Conservation (phyloP, 148 eudicot species). For the Rhododendron ovatum region DNA sequence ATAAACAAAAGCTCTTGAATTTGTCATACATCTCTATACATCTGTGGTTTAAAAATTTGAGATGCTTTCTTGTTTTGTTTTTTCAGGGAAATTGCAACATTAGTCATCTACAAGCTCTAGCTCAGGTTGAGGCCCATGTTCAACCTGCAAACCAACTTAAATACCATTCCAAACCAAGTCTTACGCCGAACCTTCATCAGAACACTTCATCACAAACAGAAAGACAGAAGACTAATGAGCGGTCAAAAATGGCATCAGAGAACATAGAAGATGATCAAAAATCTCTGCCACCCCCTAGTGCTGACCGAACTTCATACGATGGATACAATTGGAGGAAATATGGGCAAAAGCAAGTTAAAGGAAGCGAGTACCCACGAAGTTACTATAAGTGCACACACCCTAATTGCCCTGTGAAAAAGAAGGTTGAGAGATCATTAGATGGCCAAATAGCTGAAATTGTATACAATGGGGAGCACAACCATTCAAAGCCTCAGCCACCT, state of each 20-base stretch:
- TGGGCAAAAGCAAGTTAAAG: conserved; percentile 97
- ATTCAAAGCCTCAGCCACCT: conserved; percentile 59
- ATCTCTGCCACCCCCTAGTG: conserved; percentile 20
- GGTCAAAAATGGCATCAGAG: conserved; percentile 21
- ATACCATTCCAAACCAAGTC: conserved; percentile 2
- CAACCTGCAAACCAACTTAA: conserved; percentile 27
- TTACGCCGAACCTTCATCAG: conserved; percentile 18
- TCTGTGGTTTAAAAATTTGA: not conserved
- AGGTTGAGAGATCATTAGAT: conserved; percentile 69
- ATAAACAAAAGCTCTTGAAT: not conserved
- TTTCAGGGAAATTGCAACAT: conserved; percentile 39
- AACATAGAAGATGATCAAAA: conserved; percentile 34
- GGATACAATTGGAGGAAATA: conserved; percentile 96
- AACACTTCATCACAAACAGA: conserved; percentile 19
- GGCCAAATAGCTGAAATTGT: conserved; percentile 87
- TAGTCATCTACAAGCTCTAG: conserved; percentile 35
- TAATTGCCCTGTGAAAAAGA: conserved; percentile 75
- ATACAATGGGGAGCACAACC: conserved; percentile 90
- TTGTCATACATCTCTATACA: not conserved
- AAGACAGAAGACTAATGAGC: conserved; percentile 21
- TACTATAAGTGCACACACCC: conserved; percentile 86
- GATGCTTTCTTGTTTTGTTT: not conserved
- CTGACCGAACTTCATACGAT: conserved; percentile 55
- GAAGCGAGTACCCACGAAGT: conserved; percentile 91
- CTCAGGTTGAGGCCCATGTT: conserved; percentile 28